These are phyloP conservation scores for Steccherinum ochraceum DNA, from an alignment of 768 basidiomycete genomes.

Conservation along the genomic window DNA sequence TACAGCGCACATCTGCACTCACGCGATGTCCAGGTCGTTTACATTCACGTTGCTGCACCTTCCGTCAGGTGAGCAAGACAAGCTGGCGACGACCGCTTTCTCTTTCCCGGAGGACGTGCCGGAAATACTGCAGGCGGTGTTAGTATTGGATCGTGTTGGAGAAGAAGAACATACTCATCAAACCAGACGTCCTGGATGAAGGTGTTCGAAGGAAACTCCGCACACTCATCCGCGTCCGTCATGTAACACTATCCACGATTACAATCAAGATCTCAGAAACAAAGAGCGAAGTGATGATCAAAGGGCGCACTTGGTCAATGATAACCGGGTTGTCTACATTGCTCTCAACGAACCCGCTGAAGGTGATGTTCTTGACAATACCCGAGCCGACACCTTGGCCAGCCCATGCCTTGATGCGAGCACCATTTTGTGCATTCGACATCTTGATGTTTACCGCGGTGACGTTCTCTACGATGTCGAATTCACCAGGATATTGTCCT, in stretches of 20 bases:
- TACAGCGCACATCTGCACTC: background rate
- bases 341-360: conserved; percentile 41
- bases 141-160: background rate
- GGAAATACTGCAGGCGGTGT: conserved; percentile 36
- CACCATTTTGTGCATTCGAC: conserved; percentile 59
- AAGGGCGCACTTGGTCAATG: conserved; percentile 42
- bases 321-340: conserved; percentile 56
- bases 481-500: conserved; percentile 42
- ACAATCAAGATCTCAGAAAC: too few relatives aligned
- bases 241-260: conserved; percentile 42
- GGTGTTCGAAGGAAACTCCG: conserved; percentile 49
- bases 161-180: conserved; percentile 31
- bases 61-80: conserved; percentile 51
- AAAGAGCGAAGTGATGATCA: too few relatives aligned
- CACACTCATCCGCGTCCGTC: conserved; percentile 39
- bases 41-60: conserved; percentile 45
- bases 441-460: conserved; percentile 48
- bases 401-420: conserved; percentile 64
- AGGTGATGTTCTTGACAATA: conserved; percentile 52
- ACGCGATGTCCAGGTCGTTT: conserved; percentile 40
- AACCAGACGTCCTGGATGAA: conserved; percentile 54
- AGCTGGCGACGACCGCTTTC: conserved; percentile 42
- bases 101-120: conserved; percentile 46
- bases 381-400: conserved; percentile 54
- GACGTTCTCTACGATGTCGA: conserved; percentile 59